Evolutionary conservation across 208 protist species (phyloP).

Genomic region (Crithidia expoeki): DNA sequence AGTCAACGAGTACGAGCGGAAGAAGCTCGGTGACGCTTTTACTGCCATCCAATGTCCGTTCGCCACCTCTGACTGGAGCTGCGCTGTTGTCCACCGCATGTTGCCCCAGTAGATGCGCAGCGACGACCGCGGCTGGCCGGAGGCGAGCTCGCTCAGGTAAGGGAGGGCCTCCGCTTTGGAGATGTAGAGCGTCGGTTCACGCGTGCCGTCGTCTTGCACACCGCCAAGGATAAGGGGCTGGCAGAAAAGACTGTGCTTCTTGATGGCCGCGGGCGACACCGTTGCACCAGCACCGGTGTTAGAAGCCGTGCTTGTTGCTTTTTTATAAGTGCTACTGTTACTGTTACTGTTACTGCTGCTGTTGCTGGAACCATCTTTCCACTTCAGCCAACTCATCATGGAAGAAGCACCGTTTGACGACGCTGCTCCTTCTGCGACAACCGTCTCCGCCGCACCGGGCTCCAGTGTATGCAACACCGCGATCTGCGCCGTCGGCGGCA

Average conservation of each 20-base stretch:
- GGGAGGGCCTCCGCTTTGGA: constrained; percentile 82
- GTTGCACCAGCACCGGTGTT: not conserved
- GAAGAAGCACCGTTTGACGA: constrained; percentile 10
- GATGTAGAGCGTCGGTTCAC: constrained; percentile 79
- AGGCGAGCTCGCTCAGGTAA: constrained; percentile 68
- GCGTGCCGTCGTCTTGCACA: constrained; percentile 55
- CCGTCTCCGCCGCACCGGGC: no score
- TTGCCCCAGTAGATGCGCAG: constrained; percentile 87
- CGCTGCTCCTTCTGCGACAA: not conserved
- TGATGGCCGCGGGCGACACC: constrained; percentile 8
- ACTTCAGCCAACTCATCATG: constrained; percentile 63
- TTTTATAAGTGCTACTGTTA: not conserved
- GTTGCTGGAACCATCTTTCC: constrained; percentile 33
- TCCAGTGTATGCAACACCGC: constrained; percentile 80
- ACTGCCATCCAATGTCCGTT: constrained; percentile 88
- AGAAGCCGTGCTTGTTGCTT: not conserved
- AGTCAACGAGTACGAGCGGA: constrained; percentile 58
- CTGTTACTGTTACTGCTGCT: not conserved
- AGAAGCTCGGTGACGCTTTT: constrained; percentile 80
- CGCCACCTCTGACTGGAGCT: constrained; percentile 78
- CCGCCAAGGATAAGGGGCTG: constrained; percentile 62
- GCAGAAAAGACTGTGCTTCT: constrained; percentile 56
- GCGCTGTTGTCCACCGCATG: constrained; percentile 79
- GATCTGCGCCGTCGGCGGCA: constrained; percentile 86
- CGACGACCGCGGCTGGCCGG: constrained; percentile 75